phyloP scores from a whole-genome alignment of 1,284 basidiomycete species.

The Ceratobasidium sp. region DNA sequence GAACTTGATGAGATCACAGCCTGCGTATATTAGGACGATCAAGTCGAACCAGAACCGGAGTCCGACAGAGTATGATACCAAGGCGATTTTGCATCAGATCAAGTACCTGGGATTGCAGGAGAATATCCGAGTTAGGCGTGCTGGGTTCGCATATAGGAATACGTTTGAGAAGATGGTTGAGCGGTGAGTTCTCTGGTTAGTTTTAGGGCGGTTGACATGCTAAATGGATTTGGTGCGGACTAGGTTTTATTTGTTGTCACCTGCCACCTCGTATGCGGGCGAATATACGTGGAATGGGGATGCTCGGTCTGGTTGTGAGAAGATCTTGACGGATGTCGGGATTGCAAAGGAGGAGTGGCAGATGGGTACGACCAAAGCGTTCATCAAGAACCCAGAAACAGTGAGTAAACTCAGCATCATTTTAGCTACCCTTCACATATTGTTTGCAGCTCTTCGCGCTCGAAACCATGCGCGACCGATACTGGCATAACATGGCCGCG shows the following conservation, averaged over 20 bases:
- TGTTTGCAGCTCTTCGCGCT: constrained; percentile 88
- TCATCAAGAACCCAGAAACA: constrained; percentile 99
- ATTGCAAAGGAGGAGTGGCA: constrained; percentile 99
- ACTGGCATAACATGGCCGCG: constrained; percentile 99
- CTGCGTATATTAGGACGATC: constrained; percentile 99
- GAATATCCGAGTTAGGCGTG: constrained; percentile 96
- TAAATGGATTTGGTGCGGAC: constrained; percentile 3
- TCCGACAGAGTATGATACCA: constrained; percentile 89
- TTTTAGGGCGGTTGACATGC: neutral
- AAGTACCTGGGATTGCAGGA: constrained; percentile 99
- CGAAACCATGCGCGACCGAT: constrained; percentile 98
- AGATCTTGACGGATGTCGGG: constrained; percentile 93
- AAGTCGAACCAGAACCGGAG: constrained; percentile 99
- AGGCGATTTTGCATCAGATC: constrained; percentile 97
- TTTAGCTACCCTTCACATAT: constrained; percentile 22
- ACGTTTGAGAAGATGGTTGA: constrained; percentile 99
- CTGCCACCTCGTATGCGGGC: constrained; percentile 95
- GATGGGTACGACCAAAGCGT: constrained; percentile 98
- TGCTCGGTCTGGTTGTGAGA: constrained; percentile 89
- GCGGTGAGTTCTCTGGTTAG: constrained; percentile 56
- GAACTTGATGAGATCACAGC: constrained; percentile 95
- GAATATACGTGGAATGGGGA: constrained; percentile 98
- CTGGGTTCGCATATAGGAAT: constrained; percentile 97
- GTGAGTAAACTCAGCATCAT: constrained; percentile 58
- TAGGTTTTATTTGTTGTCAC: constrained; percentile 93